Base-by-base conservation (phyloP, 768 basidiomycete genomes). In the Dentipellis fragilis region DNA sequence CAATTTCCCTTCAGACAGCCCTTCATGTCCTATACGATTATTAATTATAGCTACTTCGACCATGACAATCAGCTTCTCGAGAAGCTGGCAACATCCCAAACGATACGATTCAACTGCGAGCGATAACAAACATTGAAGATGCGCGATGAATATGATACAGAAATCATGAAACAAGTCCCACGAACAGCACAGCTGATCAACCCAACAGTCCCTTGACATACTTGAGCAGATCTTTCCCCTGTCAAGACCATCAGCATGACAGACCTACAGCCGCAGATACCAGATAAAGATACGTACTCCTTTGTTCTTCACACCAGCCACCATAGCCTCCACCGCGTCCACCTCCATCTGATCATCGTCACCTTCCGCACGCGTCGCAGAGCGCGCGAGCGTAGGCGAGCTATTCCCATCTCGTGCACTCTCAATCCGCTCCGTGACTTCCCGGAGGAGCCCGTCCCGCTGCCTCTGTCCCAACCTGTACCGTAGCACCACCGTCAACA, bases 251-350 rank as follows among this genome's bases (percentile, higher is more conserved):
- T 59, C 19, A 55, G 34, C 53, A 29, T 29, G 29, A 3, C 29
- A 29, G 29, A 29, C 29, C 6, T 29, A 29, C 29, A 29, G 29
- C 29, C 6, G 29, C 6, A 29, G 29, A 29, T 17, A 37, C 9
- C n/a, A 42, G 8, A 29, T 10, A 4, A 29, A 38, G 10, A 49
- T 9, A 78, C 84, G 62, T 65, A 90, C 88, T 61, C 89, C 90
- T 52, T 74, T 77, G 46, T 68, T 75, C 69, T 93, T 93, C 5
- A 91, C 89, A 4, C 79, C 82, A 12, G 79, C 77, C 5, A 92
- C 80, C 85, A 93, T 89, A 35, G 81, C 81, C 58, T 82, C 82
- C 36, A 90, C 84, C 16, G 72, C 70, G 58, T 75, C 70, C 22
- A 73, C 63, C 22, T 77, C 74, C 11, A 65, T 57, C 39, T 62